These are phyloP conservation scores for Citrus hindsii DNA, from an alignment of 345 rosid genomes.

Conservation along the genomic window DNA sequence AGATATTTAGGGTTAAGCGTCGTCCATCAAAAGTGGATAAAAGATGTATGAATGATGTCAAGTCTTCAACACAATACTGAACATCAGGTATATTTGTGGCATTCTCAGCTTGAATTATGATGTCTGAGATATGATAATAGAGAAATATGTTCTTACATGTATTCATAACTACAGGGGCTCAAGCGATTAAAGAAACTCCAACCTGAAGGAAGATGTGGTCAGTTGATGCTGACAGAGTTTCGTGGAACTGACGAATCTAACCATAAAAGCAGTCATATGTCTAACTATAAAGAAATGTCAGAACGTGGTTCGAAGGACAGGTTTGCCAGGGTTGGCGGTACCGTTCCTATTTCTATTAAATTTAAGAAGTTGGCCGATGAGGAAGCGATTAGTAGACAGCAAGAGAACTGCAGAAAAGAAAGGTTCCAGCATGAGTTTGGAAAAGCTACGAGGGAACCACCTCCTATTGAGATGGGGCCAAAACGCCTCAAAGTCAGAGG, in stretches of 20 bases:
- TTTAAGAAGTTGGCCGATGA: conserved; percentile 36
- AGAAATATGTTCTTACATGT: not conserved
- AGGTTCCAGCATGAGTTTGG: conserved; percentile 30
- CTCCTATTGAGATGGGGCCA: conserved; percentile 45
- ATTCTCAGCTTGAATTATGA: not conserved
- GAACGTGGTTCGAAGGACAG: conserved; percentile 29
- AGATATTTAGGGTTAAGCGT: conserved; percentile 88
- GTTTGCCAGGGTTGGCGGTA: conserved; percentile 31
- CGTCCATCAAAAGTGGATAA: conserved; percentile 64
- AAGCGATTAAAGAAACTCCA: conserved; percentile 62
- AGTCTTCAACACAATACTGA: conserved; percentile 41
- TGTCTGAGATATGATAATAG: not conserved
- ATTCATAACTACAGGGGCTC: conserved; percentile 36
- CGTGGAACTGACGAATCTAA: conserved; percentile 30
- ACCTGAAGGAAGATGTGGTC: conserved; percentile 36
- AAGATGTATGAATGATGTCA: conserved; percentile 40
- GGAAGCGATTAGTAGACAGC: conserved; percentile 30
- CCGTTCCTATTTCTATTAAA: conserved; percentile 45
- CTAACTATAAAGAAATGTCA: conserved; percentile 30
- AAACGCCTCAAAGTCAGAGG: conserved; percentile 71
- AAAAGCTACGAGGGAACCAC: conserved; percentile 34
- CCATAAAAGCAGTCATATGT: not conserved
- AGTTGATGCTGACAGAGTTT: conserved; percentile 19
- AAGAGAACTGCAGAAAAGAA: conserved; percentile 30
- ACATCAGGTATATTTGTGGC: conserved; percentile 48